phyloP scores from a whole-genome alignment of 495 filamentous ascomycete genomes.

The Neurospora sp. region DNA sequence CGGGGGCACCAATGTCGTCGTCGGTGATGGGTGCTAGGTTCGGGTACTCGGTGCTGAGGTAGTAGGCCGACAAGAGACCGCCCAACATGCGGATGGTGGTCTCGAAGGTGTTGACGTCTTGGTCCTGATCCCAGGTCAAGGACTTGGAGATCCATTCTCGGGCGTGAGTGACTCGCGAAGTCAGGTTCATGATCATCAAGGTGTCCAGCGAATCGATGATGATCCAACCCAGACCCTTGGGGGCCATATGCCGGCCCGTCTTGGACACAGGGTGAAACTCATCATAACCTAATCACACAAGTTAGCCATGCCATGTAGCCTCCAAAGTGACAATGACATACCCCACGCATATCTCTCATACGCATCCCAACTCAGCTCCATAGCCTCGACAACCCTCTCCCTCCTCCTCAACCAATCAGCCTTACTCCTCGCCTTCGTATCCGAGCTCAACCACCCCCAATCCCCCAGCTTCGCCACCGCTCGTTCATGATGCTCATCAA shows the following conservation, averaged over 20 bases:
- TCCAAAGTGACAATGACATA: conserved; percentile 27
- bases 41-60: conserved; percentile 68
- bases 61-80: conserved; percentile 88
- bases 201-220: conserved; percentile 95
- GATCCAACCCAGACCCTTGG: conserved; percentile 86
- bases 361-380: conserved; percentile 80
- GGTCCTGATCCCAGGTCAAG: conserved; percentile 78
- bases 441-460: conserved; percentile 33
- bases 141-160: conserved; percentile 82
- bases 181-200: conserved; percentile 96
- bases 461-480: conserved; percentile 18
- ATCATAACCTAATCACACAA: conserved; percentile 54
- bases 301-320: not conserved
- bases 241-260: conserved; percentile 69
- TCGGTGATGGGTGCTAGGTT: conserved; percentile 53
- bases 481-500: conserved; percentile 26
- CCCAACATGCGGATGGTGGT: conserved; percentile 98
- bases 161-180: conserved; percentile 72
- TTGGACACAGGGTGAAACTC: conserved; percentile 76
- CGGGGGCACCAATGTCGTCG: conserved; percentile 54
- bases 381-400: conserved; percentile 81
- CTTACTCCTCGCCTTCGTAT: conserved; percentile 21
- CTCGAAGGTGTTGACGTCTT: conserved; percentile 96
- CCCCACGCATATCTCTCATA: conserved; percentile 95
- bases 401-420: conserved; percentile 67